Evolutionary conservation across 495 filamentous ascomycete genomes (phyloP), one percentile per base, ranked within the genome.

Genomic region (Podospora appendiculata): DNA sequence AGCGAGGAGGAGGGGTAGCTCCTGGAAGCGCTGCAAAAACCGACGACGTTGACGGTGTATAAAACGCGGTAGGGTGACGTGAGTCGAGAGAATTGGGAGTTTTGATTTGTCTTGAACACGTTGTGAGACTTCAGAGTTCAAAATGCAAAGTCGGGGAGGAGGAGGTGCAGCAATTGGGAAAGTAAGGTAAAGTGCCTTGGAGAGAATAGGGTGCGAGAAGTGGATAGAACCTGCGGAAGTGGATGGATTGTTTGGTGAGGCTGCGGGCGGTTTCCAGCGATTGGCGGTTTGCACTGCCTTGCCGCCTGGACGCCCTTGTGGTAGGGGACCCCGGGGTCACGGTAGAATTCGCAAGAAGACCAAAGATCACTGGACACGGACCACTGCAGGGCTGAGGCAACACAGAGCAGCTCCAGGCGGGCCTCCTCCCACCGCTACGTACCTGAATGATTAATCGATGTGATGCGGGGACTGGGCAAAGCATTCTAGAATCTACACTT

Each of bases 271-370:
- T 32, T 38, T 57, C 33, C 25, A 25, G 25, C 25, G 25, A 25
- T 25, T 25, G 25, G 25, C 25, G 25, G 25, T 25, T 25, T 57
- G 54, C 60, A 52, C 45, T 41, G 34, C 51, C 52, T 53, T 47
- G 51, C 53, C 52, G 55, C 13, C 36, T 25, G 25, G 25, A 25
- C 25, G 5, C 5, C 25, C 25, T 25, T 25, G 25, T 5, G 25
- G 25, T 25, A 2, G 25, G 25, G 25, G 25, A 25, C 25, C 25
- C 25, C 43, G 41, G 58, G 55, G 62, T 57, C 38, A 49, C 49
- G 58, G 58, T 68, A 59, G 66, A 69, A 69, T 57, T 57, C 59
- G 54, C 59, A 51, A 66, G 66, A 69, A 69, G 59, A 58, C 51
- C 52, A 60, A 66, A 69, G 66, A 69, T 67, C 42, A 45, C 11